Evolutionary conservation across 1,284 basidiomycete species (phyloP), one percentile per base, ranked within the genome.

Genomic region (Puccinia hordei): DNA sequence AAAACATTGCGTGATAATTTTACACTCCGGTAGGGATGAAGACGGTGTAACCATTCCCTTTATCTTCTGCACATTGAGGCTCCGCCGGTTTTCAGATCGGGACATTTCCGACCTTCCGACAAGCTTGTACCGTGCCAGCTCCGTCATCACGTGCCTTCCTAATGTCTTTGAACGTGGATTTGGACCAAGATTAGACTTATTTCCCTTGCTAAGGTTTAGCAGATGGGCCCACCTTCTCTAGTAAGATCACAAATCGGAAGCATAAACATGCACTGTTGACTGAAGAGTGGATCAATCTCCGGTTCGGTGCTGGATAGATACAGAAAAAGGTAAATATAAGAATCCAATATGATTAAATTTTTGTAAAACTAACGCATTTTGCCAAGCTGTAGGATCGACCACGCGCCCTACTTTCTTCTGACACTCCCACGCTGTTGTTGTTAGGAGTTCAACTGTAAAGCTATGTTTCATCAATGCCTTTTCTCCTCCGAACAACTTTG

Each of bases 231-330:
- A 80, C 78, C 68, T 61, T 51, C 35, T 49, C 68, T 59, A 12
- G 78, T 80, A 0, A 80, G 55, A 73, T 80, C 78, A 55, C 78
- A 80, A n/a, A 80, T 65, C 22, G 78, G 78, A 65, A 80, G 78
- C 19, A 41, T 73, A 55, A 80, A 80, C 78, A 73, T 80, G 57
- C 78, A 80, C 49, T 80, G 55, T 10, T 49, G 44, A 41, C 55
- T 80, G 24, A 80, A 59, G 30, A 79, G 53, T 71, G 66, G 66
- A 69, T 53, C 51, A 5, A 69, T 46, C 13, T 79, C 55, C 51
- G 76, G 33, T 27, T 79, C 76, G 15, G 76, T 79, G 12, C 76
- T 79, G 61, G 9, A 46, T 38, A 1, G 59, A 41, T 2, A 66
- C 24, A 12, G n/a, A 35, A 0, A 35, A 15, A 44, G n/a, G n/a